Base-by-base conservation (phyloP, 2,329 filamentous ascomycete species). In the Clathrospora elynae region DNA sequence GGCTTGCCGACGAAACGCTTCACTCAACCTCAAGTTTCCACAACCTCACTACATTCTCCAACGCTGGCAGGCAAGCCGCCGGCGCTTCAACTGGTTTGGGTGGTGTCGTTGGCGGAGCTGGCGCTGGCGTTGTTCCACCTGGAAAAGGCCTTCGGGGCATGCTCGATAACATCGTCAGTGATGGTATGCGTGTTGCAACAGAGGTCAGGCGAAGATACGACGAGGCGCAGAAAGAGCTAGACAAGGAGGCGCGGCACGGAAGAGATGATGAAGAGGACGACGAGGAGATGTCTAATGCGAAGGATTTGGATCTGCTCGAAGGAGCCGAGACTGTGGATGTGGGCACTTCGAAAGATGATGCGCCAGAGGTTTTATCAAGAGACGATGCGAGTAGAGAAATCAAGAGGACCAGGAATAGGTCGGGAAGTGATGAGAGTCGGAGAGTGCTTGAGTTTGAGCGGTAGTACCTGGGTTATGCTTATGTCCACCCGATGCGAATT, bases 151-250 rank as follows among this genome's bases (percentile, higher is more conserved):
- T 99, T 1, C 82, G 93, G 28, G 93, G 93, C 13, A 93, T 99
- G 46, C 77, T 99, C 25, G 93, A 99, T 73, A 96, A 95, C 60
- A 97, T 99, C 60, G 93, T 97, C 53, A 95, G 88, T 2, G 93
- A 99, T 66, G 93, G 93, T 28, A 96, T 97, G 85, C 86, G 92
- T 22, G 92, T 97, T 45, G 93, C 93, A 0, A 88, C 87, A 1
- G 93, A 99, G 69, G 92, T 99, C 36, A 81, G 88, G 55, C 83
- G 91, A 60, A 81, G 91, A 30, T 96, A 97, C 86, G 92, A 99
- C 51, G 93, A 99, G 67, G 92, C 92, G 3, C 91, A 96, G 71
- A 85, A 84, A 57, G 92, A 97, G 65, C 74, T 96, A 54, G 92
- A 96, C 71, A 87, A 85, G 70, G 91, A 90, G 47, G 72, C 85